Percentiles rank a stretch among this genome's conserved stretches.
Conservation (phyloP, 805 yeast species). For the Zygosaccharomyces rouxii region DNA sequence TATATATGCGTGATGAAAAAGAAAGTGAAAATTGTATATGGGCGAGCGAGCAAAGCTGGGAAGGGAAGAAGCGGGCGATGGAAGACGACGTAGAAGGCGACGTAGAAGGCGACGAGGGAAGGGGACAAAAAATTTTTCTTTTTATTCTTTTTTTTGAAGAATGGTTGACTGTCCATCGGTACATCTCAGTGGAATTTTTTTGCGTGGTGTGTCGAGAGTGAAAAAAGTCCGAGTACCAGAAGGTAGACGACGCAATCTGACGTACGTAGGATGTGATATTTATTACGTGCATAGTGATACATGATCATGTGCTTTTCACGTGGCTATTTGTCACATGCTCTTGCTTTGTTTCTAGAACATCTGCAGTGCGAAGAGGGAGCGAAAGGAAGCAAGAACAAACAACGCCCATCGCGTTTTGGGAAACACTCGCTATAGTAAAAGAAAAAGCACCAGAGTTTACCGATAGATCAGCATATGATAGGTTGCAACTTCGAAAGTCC, state of each 20-base stretch:
- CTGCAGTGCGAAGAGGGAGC: too few relatives aligned
- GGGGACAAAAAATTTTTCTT: constrained; percentile 2
- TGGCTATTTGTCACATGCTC: too few relatives aligned
- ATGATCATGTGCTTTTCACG: too few relatives aligned
- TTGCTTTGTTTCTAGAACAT: too few relatives aligned
- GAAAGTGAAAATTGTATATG: constrained; percentile 1
- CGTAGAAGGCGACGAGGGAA: constrained; percentile 5
- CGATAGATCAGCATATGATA: too few relatives aligned
- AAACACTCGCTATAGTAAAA: neutral
- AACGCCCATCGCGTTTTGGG: constrained; percentile 5
- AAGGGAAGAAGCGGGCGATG: neutral
- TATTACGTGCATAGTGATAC: too few relatives aligned
- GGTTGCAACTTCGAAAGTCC: too few relatives aligned
- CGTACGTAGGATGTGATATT: too few relatives aligned
- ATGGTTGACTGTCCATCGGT: constrained; percentile 2
- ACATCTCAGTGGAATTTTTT: neutral
- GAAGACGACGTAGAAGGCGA: constrained; percentile 1
- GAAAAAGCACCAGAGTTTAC: too few relatives aligned
- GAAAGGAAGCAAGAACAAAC: too few relatives aligned
- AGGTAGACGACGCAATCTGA: too few relatives aligned
- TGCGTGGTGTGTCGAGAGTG: neutral
- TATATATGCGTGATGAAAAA: neutral
- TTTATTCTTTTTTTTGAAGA: neutral
- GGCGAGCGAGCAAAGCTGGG: neutral
- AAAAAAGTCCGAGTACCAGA: too few relatives aligned